A percentile compares a stretch with the other conserved stretches of the same genome.
Conservation (phyloP, 352 stramenopile genomes). For the Phytophthora multivora region DNA sequence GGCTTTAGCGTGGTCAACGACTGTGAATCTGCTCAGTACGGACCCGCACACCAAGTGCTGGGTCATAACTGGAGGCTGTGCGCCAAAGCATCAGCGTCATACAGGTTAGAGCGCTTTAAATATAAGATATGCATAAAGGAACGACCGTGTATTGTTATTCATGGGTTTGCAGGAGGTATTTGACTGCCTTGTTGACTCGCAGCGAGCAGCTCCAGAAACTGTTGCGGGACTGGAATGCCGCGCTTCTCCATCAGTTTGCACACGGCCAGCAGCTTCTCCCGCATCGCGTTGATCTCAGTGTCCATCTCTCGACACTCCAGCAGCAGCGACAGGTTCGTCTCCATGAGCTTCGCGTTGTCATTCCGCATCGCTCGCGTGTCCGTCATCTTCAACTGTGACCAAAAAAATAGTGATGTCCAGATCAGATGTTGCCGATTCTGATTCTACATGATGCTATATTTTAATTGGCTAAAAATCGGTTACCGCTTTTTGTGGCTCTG, state of each 20-base stretch:
- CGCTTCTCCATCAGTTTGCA: constrained; percentile 31
- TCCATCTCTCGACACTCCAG: constrained; percentile 59
- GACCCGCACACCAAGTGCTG: constrained; percentile 57
- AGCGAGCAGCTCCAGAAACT: constrained; percentile 38
- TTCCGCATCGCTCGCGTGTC: constrained; percentile 32
- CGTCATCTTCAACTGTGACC: constrained; percentile 13
- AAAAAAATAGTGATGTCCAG: neutral
- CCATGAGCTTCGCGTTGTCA: constrained; percentile 61
- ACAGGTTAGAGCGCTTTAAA: neutral
- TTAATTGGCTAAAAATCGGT: constrained; percentile 14
- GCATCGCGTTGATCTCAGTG: constrained; percentile 38
- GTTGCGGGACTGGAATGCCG: constrained; percentile 34
- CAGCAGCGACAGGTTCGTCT: constrained; percentile 53
- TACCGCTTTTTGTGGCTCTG: constrained; percentile 30
- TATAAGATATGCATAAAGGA: no score
- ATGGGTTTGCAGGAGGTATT: neutral
- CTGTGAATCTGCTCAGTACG: constrained; percentile 58
- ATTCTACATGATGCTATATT: neutral
- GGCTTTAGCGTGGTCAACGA: constrained; percentile 39
- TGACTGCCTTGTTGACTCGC: constrained; percentile 4
- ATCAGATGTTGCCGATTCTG: neutral
- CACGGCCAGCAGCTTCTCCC: constrained; percentile 31
- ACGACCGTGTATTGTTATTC: neutral
- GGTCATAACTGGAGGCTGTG: constrained; percentile 58
- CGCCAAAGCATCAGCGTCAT: constrained; percentile 14